Evolutionary conservation across 176 grass and related monocot species (phyloP), one percentile per base, ranked within the genome.

Genomic region (Melocanna baccifera): DNA sequence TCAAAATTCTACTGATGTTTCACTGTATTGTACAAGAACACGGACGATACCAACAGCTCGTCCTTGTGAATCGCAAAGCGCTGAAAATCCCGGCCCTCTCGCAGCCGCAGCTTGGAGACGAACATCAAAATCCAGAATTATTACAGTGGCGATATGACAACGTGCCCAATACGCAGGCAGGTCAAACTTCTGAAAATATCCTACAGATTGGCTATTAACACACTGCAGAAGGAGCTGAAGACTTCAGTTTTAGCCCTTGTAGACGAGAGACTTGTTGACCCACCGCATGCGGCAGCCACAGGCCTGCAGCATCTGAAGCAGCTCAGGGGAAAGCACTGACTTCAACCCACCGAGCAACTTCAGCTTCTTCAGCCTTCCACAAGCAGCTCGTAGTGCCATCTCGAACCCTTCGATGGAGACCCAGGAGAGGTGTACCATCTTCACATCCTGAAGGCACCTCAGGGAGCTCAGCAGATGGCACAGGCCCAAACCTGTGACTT

Each of bases 241-340:
- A 3, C 8, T 57, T 57, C 53, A 57, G 20, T 7, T 46, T 77
- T 68, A 91, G 71, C 82, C 88, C 85, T 95, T 95, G 88, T 92
- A 91, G 77, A 94, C 85, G 0, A 91, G 81, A 68, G 93, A 89
- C 58, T 98, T 98, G 80, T 98, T 71, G 57, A 98, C 96, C 96
- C 93, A 95, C 10, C 96, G 88, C 51, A 98, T 87, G 29, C 96
- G 82, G 82, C 96, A 98, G 11, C 96, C 96, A 0, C 69, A 87
- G 1, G 73, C 67, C 65, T 95, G 91, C 32, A 96, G 81, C 80
- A 90, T 81, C 85, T 95, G 91, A 55, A 98, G 83, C 30, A 98
- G 86, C 74, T 89, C 85, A 32, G 91, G 76, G 8, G 96, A 94
- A 23, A 96, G 86, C 62, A 96, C 66, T 14, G 88, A 67, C 77